Evolutionary conservation across 805 yeast species (phyloP), one percentile per base, ranked within the genome.

Genomic region (Starmerella stellata): DNA sequence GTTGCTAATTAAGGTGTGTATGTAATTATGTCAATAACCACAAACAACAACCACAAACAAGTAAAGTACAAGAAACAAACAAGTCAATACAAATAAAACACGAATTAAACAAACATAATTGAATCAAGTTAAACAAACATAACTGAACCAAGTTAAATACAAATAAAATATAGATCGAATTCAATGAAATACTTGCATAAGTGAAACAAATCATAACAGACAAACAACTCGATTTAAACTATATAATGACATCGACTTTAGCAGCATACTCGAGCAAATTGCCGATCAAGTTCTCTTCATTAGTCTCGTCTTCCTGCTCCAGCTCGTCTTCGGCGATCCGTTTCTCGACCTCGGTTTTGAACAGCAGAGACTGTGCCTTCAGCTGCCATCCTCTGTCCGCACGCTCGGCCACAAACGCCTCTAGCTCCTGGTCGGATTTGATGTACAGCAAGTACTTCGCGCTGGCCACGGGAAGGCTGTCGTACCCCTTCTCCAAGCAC

Each of bases 201-300:
- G n/a, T n/a, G n/a, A n/a, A n/a, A n/a, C n/a, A n/a, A n/a, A n/a
- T n/a, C n/a, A n/a, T n/a, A n/a, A n/a, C n/a, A n/a, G n/a, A n/a
- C n/a, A n/a, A n/a, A n/a, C n/a, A n/a, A n/a, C n/a, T n/a, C n/a
- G n/a, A n/a, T n/a, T n/a, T n/a, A n/a, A n/a, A n/a, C 14, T 68
- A 85, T 37, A 87, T 75, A 57, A 87, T 90, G 16, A 90, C 78
- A 63, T 90, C 98, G 54, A 90, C 74, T 59, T 82, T 90, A 45
- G 75, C 77, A 11, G 95, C 95, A 53, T 83, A 87, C 44, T 68
- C 72, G 47, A 87, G 68, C n/a, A 85, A 71, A 54, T 78, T 77
- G 48, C 66, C 74, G 39, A 82, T 72, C 32, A 76, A 60, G 30
- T 59, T 55, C 42, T 60, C 61, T 37, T 61, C 59, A 8, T 56